phyloP scores from a whole-genome alignment of 371 early-diverging fungal species.

The Mucor indicus region DNA sequence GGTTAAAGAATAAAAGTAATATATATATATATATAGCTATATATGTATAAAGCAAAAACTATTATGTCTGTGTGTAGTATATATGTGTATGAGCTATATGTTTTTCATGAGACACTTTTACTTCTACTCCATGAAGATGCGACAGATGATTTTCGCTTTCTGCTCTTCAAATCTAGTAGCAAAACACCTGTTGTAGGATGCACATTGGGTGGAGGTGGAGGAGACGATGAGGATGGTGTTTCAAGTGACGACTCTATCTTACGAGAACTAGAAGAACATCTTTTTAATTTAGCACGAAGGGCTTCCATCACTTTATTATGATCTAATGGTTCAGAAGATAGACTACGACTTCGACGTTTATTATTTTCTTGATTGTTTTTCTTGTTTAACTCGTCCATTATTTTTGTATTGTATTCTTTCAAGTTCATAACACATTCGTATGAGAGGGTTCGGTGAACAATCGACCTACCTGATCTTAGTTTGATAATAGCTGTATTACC shows the following conservation, averaged over 20 bases:
- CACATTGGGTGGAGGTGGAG: slow-evolving; percentile 18
- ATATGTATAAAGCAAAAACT: too few species aligned
- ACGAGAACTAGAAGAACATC: background rate
- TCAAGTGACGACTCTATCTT: slow-evolving; percentile 20
- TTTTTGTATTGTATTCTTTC: slow-evolving; percentile 5
- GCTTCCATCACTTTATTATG: slow-evolving; percentile 29
- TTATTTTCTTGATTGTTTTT: background rate
- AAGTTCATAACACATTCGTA: slow-evolving; percentile 20
- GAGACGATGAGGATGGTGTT: too few species aligned
- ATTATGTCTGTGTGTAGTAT: too few species aligned
- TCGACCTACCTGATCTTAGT: background rate
- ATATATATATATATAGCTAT: too few species aligned
- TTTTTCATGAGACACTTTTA: too few species aligned
- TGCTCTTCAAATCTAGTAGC: slow-evolving; percentile 32
- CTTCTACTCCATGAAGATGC: too few species aligned
- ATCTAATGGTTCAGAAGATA: slow-evolving; percentile 10
- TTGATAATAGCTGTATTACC: background rate
- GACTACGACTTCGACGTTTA: background rate
- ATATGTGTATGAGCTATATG: too few species aligned
- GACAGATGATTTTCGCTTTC: slow-evolving; percentile 22
- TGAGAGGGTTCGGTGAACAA: slow-evolving; percentile 14
- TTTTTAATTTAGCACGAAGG: slow-evolving; percentile 16
- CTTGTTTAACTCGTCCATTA: too few species aligned
- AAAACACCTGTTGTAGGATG: slow-evolving; percentile 30
- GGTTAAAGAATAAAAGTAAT: too few species aligned